phyloP scores from a whole-genome alignment of 2,329 filamentous ascomycete genomes.

The Stemphylium lycopersici region DNA sequence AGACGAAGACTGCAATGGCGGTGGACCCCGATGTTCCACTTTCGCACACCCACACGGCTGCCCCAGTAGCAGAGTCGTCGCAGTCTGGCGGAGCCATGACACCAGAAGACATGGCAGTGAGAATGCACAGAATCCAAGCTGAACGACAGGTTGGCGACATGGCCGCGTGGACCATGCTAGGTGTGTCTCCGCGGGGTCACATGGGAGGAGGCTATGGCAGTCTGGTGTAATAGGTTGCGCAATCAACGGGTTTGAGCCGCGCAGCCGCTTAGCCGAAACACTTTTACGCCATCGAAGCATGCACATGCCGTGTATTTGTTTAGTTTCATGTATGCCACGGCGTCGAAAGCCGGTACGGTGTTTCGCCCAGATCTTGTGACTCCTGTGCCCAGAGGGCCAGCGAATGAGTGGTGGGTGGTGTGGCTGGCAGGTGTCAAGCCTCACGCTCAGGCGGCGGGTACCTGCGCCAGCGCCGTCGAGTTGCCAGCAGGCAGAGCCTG shows the following conservation, averaged over 20 bases:
- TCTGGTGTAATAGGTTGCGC: background rate
- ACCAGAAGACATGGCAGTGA: slow-evolving; percentile 10
- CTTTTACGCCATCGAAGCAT: slow-evolving; percentile 1
- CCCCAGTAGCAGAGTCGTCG: background rate
- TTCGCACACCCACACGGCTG: slow-evolving; percentile 6
- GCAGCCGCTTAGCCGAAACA: background rate
- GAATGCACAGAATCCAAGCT: background rate
- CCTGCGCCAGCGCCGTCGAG: slow-evolving; percentile 4
- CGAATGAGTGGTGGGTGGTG: background rate
- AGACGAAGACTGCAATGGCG: slow-evolving; percentile 36
- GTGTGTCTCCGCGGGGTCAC: background rate
- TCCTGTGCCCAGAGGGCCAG: background rate
- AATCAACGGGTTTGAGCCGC: background rate
- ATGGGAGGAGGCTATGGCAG: background rate
- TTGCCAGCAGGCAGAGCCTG: too few species aligned
- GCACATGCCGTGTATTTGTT: background rate
- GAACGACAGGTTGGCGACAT: background rate
- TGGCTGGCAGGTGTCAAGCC: background rate
- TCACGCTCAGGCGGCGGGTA: slow-evolving; percentile 5
- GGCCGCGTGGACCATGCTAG: background rate
- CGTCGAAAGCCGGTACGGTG: background rate
- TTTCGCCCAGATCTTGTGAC: background rate
- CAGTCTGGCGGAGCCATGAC: slow-evolving; percentile 11
- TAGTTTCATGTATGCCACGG: slow-evolving; percentile 1
- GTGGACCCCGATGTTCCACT: slow-evolving; percentile 13